Conservation (phyloP, 345 rosid genomes). For the Salix koriyanagi region DNA sequence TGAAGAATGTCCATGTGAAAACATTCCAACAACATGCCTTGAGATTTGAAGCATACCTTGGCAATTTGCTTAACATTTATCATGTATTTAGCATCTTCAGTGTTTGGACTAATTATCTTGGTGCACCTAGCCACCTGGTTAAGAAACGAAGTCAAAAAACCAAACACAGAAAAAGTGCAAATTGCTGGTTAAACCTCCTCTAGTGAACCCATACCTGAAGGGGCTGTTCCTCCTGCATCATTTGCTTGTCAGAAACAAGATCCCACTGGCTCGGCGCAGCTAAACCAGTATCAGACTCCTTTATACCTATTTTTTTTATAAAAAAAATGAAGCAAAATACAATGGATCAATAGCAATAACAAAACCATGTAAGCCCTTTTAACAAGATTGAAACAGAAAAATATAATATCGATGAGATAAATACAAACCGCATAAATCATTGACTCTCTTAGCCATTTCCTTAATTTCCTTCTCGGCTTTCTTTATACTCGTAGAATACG, state of each 20-base stretch:
- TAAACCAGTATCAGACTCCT: constrained; percentile 94
- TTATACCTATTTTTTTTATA: constrained; percentile 48
- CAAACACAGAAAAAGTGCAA: too few species aligned
- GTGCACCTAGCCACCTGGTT: constrained; percentile 92
- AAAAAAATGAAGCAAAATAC: background rate
- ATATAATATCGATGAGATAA: background rate
- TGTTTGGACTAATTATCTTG: constrained; percentile 88
- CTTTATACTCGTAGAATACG: constrained; percentile 77
- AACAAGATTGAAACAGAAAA: background rate
- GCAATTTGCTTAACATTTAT: constrained; percentile 98
- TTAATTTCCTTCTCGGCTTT: constrained; percentile 91
- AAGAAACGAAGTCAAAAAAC: background rate
- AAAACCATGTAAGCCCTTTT: background rate
- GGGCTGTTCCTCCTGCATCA: constrained; percentile 99
- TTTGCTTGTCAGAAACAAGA: constrained; percentile 98
- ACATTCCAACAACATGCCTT: too few species aligned
- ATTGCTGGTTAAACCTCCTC: background rate
- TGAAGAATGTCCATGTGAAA: background rate
- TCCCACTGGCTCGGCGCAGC: constrained; percentile 99
- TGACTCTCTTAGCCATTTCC: constrained; percentile 85
- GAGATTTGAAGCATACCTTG: constrained; percentile 42
- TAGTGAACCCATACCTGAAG: constrained; percentile 44
- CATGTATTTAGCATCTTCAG: constrained; percentile 94
- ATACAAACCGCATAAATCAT: constrained; percentile 73
- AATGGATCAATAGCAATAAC: background rate